phyloP scores from a whole-genome alignment of 1,139 yeast species.

The Yamadazyma dushanensis region DNA sequence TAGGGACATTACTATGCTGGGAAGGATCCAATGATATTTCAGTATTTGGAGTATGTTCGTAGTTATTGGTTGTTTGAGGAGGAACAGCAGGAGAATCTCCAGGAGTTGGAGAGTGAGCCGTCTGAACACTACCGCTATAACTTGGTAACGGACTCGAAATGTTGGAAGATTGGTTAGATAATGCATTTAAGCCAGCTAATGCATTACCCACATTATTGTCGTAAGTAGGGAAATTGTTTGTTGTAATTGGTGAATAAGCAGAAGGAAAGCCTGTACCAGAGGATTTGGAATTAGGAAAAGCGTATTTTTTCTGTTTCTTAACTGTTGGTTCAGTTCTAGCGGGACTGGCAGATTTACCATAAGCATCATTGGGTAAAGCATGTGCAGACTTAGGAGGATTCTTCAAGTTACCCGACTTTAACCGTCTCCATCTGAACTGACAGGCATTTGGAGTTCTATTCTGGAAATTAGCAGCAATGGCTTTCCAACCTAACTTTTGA shows the following conservation, averaged over 20 bases:
- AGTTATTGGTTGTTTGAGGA: constrained; percentile 23
- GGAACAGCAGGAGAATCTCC: constrained; percentile 23
- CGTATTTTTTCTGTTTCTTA: constrained; percentile 26
- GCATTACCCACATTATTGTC: constrained; percentile 46
- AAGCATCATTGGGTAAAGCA: constrained; percentile 16
- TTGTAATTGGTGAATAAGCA: constrained; percentile 38
- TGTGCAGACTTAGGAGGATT: constrained; percentile 50
- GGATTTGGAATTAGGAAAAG: constrained; percentile 18
- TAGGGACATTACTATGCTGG: constrained; percentile 29
- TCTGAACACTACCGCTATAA: constrained; percentile 17
- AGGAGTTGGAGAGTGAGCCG: constrained; percentile 26
- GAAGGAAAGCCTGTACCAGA: constrained; percentile 29
- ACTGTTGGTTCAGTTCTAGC: constrained; percentile 9
- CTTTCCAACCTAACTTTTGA: constrained; percentile 76
- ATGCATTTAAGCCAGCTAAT: constrained; percentile 49
- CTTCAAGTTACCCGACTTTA: constrained; percentile 64
- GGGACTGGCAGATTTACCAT: constrained; percentile 8
- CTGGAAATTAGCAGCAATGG: constrained; percentile 64
- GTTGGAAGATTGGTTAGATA: constrained; percentile 38
- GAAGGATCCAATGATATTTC: constrained; percentile 36
- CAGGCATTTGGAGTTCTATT: constrained; percentile 78
- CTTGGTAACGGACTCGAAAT: constrained; percentile 32
- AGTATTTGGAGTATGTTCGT: constrained; percentile 31
- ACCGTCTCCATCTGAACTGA: constrained; percentile 76
- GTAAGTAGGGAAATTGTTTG: constrained; percentile 43